Percentiles rank a stretch among this genome's conserved stretches.
These are phyloP conservation scores for Arabidopsis suecica DNA, from an alignment of 345 rosid genomes.

Conservation along the genomic window DNA sequence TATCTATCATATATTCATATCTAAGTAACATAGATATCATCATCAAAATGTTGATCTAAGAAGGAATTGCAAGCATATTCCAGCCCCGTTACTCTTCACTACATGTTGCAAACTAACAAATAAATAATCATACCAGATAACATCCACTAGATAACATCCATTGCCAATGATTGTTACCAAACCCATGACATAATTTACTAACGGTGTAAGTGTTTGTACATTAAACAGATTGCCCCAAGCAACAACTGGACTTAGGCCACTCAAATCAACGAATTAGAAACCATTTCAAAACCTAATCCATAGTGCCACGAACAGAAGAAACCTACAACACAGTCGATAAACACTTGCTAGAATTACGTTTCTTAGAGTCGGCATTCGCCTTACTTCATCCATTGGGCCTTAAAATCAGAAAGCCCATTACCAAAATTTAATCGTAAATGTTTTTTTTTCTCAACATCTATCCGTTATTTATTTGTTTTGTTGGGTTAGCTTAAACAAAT, in stretches of 20 bases:
- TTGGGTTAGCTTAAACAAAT: too few species aligned
- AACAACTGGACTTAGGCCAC: not conserved
- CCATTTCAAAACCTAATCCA: slow-evolving; percentile 16
- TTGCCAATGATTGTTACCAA: slow-evolving; percentile 1
- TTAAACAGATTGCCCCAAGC: slow-evolving; percentile 2
- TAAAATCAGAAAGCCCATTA: too few species aligned
- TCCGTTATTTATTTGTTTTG: too few species aligned
- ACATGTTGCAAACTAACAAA: not conserved
- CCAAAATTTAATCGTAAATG: too few species aligned
- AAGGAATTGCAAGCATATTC: not conserved
- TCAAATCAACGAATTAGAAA: not conserved
- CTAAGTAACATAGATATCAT: slow-evolving; percentile 4
- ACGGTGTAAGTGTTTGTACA: not conserved
- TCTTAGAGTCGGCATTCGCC: too few species aligned
- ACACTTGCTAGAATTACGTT: not conserved
- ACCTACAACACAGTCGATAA: slow-evolving; percentile 2
- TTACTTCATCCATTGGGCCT: too few species aligned
- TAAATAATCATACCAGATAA: slow-evolving; percentile 1
- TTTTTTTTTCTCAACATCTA: too few species aligned
- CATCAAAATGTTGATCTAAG: not conserved
- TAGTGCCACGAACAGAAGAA: not conserved
- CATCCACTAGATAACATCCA: slow-evolving; percentile 23
- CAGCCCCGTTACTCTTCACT: slow-evolving; percentile 18
- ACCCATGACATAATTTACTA: slow-evolving; percentile 9
- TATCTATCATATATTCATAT: not conserved